Evolutionary conservation across 2,329 filamentous ascomycete genomes (phyloP), one percentile per base, ranked within the genome.

Genomic region (Penicillium oxalicum): DNA sequence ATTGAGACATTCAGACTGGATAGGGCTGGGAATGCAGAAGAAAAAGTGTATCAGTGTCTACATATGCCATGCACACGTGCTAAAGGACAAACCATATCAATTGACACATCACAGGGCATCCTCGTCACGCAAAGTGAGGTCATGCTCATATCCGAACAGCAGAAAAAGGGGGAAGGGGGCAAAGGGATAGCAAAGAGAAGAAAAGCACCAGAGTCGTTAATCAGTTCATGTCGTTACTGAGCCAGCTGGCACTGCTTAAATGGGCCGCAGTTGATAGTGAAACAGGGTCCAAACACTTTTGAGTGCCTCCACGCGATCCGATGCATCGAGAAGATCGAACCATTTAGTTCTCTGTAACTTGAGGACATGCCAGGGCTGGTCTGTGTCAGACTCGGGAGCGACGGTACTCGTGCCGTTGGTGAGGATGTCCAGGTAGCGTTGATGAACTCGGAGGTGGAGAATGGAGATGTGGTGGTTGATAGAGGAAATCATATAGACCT

Each of bases 391-490:
- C 3, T 57, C 55, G 7, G 50, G 41, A 24, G 48, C 59, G 57
- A 56, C 61, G 9, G 48, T 56, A 53, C 63, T 65, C 12, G 60
- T 58, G 6, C 77, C 79, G 4, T 69, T 68, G 9, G 71, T 73
- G 35, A 84, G 66, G 54, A 75, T 75, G n/a, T 77, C 73, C 32
- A 82, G 61, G 60, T 84, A 84, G 18, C 72, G 68, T 25, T 68
- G 66, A 61, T 83, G 80, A 39, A 84, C 72, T 29, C 74, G 77
- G 41, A 84, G 69, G 55, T 78, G 79, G 45, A 84, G 61, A 41
- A 84, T 74, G 48, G 77, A 75, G 52, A 83, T 71, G 56, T 84
- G 81, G 64, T 82, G 80, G 61, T 83, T 83, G 53, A 83, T 69
- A 25, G 78, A 78, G 9, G 80, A 83, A 41, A 83, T 59, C 72